A percentile compares a stretch with the other conserved stretches of the same genome.
phyloP scores from a whole-genome alignment of 768 basidiomycete genomes.

The Boletus reticulatus region DNA sequence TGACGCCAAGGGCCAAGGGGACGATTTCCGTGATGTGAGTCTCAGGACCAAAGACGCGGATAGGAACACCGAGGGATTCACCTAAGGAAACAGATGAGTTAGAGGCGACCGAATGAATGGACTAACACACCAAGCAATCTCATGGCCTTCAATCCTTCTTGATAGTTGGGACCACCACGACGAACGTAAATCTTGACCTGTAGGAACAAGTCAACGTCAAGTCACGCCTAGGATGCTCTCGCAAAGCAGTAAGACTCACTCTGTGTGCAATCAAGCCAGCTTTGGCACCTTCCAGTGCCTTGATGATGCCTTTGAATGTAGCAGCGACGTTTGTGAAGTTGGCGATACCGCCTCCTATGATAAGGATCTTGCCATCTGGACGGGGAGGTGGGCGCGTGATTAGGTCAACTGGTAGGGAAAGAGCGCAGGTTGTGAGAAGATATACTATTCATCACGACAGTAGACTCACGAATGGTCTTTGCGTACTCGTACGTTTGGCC shows the following conservation, averaged over 20 bases:
- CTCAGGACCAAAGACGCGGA: conserved; percentile 96
- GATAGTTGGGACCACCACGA: conserved; percentile 99
- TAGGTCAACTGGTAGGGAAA: conserved; percentile 65
- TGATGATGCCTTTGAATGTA: conserved; percentile 99
- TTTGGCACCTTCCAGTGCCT: conserved; percentile 92
- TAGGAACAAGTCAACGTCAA: conserved; percentile 24
- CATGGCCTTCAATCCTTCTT: conserved; percentile 98
- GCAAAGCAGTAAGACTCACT: conserved; percentile 7
- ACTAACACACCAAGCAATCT: conserved; percentile 65
- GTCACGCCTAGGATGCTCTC: background rate
- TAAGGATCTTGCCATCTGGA: conserved; percentile 93
- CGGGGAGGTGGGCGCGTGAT: conserved; percentile 87
- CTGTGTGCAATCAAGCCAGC: conserved; percentile 62
- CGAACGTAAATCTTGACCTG: conserved; percentile 95
- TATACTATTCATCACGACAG: background rate
- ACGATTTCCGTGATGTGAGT: conserved; percentile 99
- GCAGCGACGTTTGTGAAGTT: conserved; percentile 99
- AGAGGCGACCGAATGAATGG: background rate
- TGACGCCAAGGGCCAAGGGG: conserved; percentile 89
- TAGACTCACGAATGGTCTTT: conserved; percentile 84
- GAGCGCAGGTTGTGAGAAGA: background rate
- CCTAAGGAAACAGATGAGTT: conserved; percentile 26
- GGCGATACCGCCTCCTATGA: conserved; percentile 99
- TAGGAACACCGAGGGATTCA: conserved; percentile 95
- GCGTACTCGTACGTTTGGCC: conserved; percentile 99